Conservation (phyloP, 768 basidiomycete genomes). For the Termitomyces heimii region DNA sequence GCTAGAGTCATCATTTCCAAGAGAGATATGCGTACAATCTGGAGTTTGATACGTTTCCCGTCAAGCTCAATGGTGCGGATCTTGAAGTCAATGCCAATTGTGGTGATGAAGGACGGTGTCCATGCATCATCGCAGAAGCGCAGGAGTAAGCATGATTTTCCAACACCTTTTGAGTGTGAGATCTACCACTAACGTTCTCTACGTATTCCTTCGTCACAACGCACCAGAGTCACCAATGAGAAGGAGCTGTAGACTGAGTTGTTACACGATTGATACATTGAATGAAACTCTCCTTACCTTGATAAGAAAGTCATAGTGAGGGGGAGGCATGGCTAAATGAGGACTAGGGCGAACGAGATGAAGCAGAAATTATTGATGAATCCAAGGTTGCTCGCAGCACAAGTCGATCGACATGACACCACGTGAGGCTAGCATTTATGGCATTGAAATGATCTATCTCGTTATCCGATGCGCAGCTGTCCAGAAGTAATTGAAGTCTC, state of each 20-base stretch:
- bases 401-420: background rate
- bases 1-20: background rate
- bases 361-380: background rate
- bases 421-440: background rate
- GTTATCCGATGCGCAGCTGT: background rate
- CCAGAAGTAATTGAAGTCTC: background rate
- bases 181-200: background rate
- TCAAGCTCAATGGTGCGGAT: constrained; percentile 98
- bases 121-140: constrained; percentile 99
- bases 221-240: constrained; percentile 95
- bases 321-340: constrained; percentile 61
- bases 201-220: constrained; percentile 7
- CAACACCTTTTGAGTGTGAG: constrained; percentile 59
- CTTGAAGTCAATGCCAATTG: constrained; percentile 99
- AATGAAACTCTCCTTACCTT: constrained; percentile 46
- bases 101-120: constrained; percentile 99
- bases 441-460: background rate
- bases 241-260: constrained; percentile 52
- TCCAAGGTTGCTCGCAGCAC: constrained; percentile 8
- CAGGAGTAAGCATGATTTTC: constrained; percentile 92
- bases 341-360: background rate
- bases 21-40: constrained; percentile 65
- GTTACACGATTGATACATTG: background rate
- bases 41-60: constrained; percentile 97
- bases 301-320: constrained; percentile 97